Conservation (phyloP, 768 basidiomycete genomes). For the Hericium coralloides region DNA sequence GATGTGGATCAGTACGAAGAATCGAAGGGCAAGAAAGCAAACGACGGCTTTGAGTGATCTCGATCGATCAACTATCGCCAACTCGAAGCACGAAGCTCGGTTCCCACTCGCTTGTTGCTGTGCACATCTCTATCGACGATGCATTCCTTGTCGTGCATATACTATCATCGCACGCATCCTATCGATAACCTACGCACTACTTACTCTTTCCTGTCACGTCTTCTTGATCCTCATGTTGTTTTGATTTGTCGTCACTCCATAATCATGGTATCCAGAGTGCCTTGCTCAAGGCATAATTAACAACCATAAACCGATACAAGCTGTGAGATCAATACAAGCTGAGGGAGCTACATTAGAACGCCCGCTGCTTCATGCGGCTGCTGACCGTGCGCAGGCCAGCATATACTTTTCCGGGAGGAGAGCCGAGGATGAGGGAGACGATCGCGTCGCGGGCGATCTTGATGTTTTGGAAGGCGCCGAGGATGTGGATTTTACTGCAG, state of each 20-base stretch:
- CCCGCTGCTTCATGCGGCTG: conserved; percentile 88
- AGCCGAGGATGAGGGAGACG: conserved; percentile 90
- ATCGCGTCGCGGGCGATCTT: conserved; percentile 95
- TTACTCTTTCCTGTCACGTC: not conserved
- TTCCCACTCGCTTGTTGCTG: not conserved
- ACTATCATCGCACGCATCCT: not conserved
- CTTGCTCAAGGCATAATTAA: too few relatives aligned
- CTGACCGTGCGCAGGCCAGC: conserved; percentile 87
- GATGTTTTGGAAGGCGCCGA: conserved; percentile 98
- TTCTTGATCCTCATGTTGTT: not conserved
- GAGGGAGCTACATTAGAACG: conserved; percentile 37
- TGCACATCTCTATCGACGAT: conserved; percentile 1
- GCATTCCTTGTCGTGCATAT: not conserved
- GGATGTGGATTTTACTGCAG: conserved; percentile 92
- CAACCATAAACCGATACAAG: too few relatives aligned
- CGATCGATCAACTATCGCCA: conserved; percentile 5
- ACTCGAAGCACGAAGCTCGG: not conserved
- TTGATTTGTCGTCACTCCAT: not conserved
- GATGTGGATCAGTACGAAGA: conserved; percentile 41
- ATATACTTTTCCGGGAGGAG: conserved; percentile 91
- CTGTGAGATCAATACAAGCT: not conserved
- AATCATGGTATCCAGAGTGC: too few relatives aligned
- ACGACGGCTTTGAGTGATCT: conserved; percentile 9
- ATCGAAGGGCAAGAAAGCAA: conserved; percentile 19
- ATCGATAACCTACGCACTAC: not conserved